phyloP scores from a whole-genome alignment of 2,329 filamentous ascomycete genomes.

The Helotiales sp. region DNA sequence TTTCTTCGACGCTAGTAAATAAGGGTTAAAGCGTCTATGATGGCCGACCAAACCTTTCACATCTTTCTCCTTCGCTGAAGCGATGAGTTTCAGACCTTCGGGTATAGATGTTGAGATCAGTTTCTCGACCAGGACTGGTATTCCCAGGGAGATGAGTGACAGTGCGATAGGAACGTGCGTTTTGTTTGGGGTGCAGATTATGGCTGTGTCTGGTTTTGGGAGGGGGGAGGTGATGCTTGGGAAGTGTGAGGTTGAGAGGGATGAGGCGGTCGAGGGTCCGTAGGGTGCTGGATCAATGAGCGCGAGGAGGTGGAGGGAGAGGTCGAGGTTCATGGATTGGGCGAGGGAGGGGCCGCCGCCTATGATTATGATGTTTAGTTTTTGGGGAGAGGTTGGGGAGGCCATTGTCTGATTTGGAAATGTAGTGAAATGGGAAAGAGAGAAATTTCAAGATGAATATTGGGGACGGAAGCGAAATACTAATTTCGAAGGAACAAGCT shows the following conservation, averaged over 20 bases:
- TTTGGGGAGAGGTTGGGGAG: background rate
- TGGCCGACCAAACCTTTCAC: constrained; percentile 61
- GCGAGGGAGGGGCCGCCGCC: constrained; percentile 56
- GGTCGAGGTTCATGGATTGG: constrained; percentile 48
- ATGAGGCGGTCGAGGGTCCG: constrained; percentile 44
- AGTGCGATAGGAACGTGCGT: constrained; percentile 58
- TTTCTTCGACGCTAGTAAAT: constrained; percentile 55
- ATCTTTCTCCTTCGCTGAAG: constrained; percentile 36
- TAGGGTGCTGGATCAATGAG: constrained; percentile 53
- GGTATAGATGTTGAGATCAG: constrained; percentile 53
- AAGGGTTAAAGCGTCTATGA: constrained; percentile 64
- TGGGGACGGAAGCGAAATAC: too few relatives aligned
- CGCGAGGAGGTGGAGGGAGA: constrained; percentile 48
- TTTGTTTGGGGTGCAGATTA: constrained; percentile 64
- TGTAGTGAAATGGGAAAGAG: background rate
- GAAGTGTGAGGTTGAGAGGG: constrained; percentile 48
- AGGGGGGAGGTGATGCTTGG: constrained; percentile 46
- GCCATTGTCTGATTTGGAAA: background rate
- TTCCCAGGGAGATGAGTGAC: constrained; percentile 53
- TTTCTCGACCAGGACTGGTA: constrained; percentile 63
- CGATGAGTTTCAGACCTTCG: constrained; percentile 45
- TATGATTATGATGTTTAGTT: constrained; percentile 50
- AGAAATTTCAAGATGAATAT: too few relatives aligned
- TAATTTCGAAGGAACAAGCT: too few relatives aligned
- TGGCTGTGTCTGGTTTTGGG: constrained; percentile 55